Conservation (phyloP, 2,329 filamentous ascomycete genomes). For the Diaporthe citri region DNA sequence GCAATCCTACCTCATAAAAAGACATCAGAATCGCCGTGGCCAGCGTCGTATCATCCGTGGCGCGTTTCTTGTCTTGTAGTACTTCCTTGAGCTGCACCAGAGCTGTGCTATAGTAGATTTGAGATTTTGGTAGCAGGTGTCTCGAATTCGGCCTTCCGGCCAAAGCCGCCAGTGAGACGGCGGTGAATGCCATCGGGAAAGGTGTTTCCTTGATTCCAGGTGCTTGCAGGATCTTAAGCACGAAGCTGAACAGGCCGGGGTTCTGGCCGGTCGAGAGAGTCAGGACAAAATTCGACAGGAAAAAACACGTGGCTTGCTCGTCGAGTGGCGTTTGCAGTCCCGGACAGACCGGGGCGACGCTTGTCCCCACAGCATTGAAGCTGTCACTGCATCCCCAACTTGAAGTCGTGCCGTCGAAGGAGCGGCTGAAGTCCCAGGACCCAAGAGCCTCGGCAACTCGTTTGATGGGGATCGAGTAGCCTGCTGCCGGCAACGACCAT, state of each 20-base stretch:
- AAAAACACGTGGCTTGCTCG: conserved; percentile 45
- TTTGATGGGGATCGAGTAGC: conserved; percentile 14
- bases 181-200: conserved; percentile 43
- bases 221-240: conserved; percentile 42
- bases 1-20: conserved; percentile 42
- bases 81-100: conserved; percentile 43
- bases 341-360: not conserved
- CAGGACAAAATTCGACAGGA: conserved; percentile 45
- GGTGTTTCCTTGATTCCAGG: conserved; percentile 42
- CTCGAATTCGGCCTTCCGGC: conserved; percentile 44
- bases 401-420: conserved; percentile 33
- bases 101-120: conserved; percentile 44
- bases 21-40: conserved; percentile 44
- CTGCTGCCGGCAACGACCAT: conserved; percentile 22
- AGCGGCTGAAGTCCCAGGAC: conserved; percentile 32
- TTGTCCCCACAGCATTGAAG: not conserved
- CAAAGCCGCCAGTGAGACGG: conserved; percentile 43
- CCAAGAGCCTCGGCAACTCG: conserved; percentile 14
- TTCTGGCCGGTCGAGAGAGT: conserved; percentile 41
- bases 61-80: conserved; percentile 41
- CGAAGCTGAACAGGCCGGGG: conserved; percentile 42
- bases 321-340: conserved; percentile 43
- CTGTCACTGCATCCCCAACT: conserved; percentile 8
- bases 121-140: conserved; percentile 41
- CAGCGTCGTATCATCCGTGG: conserved; percentile 42